These are phyloP conservation scores for Phytopythium sindhum DNA, from an alignment of 352 stramenopile genomes.

Conservation along the genomic window DNA sequence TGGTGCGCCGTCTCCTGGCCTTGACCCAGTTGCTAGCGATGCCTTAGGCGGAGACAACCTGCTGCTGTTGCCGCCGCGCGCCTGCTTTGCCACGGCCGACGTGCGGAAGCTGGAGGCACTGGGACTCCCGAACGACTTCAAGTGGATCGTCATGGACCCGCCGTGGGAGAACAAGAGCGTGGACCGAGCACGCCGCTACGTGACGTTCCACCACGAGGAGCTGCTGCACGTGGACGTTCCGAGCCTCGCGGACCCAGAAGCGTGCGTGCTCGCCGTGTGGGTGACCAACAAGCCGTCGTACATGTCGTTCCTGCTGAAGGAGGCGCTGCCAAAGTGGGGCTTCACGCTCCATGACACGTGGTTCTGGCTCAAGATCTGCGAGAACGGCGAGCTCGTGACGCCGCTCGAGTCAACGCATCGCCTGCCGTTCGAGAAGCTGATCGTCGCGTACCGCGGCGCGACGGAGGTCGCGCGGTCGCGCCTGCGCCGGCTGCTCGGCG, in stretches of 20 bases:
- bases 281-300: constrained; percentile 70
- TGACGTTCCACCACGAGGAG: constrained; percentile 56
- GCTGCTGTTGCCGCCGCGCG: constrained; percentile 23
- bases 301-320: constrained; percentile 50
- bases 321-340: constrained; percentile 53
- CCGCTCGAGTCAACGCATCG: constrained; percentile 59
- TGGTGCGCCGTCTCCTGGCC: neutral
- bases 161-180: constrained; percentile 83
- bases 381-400: constrained; percentile 50
- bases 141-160: constrained; percentile 63
- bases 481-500: constrained; percentile 30
- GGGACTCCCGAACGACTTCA: constrained; percentile 15
- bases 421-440: constrained; percentile 60
- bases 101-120: constrained; percentile 13
- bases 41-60: neutral
- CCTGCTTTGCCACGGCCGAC: constrained; percentile 23
- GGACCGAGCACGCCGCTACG: constrained; percentile 44
- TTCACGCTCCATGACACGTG: constrained; percentile 59
- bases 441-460: constrained; percentile 48
- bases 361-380: constrained; percentile 75
- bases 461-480: constrained; percentile 6
- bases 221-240: constrained; percentile 42
- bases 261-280: constrained; percentile 66
- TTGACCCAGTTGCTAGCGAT: too few relatives aligned
- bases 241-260: constrained; percentile 23